Evolutionary conservation across 106 monocot genomes (phyloP), one percentile per base, ranked within the genome.

Genomic region (Allium fistulosum): DNA sequence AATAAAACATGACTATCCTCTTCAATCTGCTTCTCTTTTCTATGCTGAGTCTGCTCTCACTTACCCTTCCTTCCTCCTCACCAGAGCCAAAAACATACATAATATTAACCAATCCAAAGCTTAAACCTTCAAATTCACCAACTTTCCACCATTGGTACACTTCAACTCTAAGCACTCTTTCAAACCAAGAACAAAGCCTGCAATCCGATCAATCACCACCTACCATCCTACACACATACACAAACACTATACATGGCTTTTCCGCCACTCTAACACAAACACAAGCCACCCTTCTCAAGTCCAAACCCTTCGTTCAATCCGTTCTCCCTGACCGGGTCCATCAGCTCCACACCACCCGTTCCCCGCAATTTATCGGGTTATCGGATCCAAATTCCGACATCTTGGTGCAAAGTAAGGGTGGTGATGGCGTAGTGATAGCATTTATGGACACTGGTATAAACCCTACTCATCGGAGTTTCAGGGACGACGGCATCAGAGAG

Each of bases 121-220:
- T 72, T 51, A 80, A 80, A 69, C 84, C 84, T 12, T 18, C 73
- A 26, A 16, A 68, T 51, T 84, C 80, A 64, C 84, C 76, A 52
- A 76, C 79, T 16, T 80, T 73, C 76, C 68, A 52, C 48, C 69
- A 76, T 68, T 84, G 84, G 84, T 84, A 80, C 73, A 27, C 72
- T 64, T 66, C 79, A 63, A 53, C 73, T 51, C n/a, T 66, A 51
- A 55, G 15, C 53, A 12, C 53, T 15, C 53, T 55, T 11, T 12
- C 15, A 11, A 55, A 12, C 53, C 53, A 11, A 2, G 15, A 11
- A 11, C 53, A 55, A 55, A 12, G 11, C 11, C 1, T 55, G 53
- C 61, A 11, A 11, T 28, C 22, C 4, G 28, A 17, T 11, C 1
- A 26, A 9, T 12, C 10, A n/a, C 70, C 57, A 69, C 37, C 47